A percentile compares a stretch with the other conserved stretches of the same genome.
Conservation (phyloP, 139 green algal species). For the Pseudopediastrum boryanum region DNA sequence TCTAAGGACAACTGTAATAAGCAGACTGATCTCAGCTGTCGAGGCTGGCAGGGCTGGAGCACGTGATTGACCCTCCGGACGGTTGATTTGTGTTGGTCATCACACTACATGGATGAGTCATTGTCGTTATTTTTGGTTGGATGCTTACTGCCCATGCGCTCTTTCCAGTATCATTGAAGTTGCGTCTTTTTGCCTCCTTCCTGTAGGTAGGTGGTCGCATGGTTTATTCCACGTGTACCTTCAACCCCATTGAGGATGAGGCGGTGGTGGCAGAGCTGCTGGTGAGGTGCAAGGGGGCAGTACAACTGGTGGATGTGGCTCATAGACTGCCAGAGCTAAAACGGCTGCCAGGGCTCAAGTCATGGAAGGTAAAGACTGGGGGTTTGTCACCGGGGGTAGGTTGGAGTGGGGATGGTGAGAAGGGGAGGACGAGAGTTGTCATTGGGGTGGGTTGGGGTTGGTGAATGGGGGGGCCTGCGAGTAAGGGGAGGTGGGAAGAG, state of each 20-base stretch:
- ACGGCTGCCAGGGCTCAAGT: conserved; percentile 71
- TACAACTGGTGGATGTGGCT: conserved; percentile 90
- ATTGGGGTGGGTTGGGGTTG: conserved; percentile 2
- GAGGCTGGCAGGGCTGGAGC: too few relatives aligned
- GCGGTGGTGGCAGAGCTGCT: conserved; percentile 95
- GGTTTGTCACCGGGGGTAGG: too few relatives aligned
- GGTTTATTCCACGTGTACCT: conserved; percentile 98
- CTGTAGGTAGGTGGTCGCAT: conserved; percentile 86
- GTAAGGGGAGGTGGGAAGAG: too few relatives aligned
- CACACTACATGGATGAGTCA: too few relatives aligned
- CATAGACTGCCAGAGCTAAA: conserved; percentile 79
- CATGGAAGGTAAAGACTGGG: conserved; percentile 89
- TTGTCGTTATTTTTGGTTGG: too few relatives aligned
- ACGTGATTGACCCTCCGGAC: too few relatives aligned
- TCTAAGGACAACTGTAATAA: too few relatives aligned
- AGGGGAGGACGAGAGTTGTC: background rate
- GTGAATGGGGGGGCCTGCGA: too few relatives aligned
- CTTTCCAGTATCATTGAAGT: background rate
- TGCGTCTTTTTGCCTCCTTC: background rate
- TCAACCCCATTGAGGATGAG: conserved; percentile 99
- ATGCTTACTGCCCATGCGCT: too few relatives aligned
- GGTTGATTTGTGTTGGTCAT: too few relatives aligned
- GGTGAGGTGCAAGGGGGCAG: conserved; percentile 43
- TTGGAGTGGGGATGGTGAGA: background rate
- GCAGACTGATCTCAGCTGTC: too few relatives aligned